Conservation (phyloP, 2,329 filamentous ascomycete species). For the Chaetomiaceae sp. region DNA sequence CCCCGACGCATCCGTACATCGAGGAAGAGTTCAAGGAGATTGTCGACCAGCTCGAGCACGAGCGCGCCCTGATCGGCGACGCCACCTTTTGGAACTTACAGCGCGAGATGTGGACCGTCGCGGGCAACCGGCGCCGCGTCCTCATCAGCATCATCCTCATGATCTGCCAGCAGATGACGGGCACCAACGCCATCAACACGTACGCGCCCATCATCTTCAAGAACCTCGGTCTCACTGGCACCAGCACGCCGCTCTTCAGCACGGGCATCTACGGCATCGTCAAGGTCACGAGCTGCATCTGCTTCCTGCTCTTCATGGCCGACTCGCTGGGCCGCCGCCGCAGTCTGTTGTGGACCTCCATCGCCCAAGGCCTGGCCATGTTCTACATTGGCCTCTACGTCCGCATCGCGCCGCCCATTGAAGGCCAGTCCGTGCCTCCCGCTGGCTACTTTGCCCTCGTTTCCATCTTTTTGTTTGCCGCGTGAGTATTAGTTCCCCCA, state of each 20-base stretch:
- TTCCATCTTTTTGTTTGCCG: constrained; percentile 60
- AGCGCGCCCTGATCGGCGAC: constrained; percentile 52
- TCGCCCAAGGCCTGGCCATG: constrained; percentile 57
- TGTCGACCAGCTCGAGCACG: constrained; percentile 55
- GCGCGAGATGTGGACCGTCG: constrained; percentile 58
- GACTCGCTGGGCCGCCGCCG: constrained; percentile 56
- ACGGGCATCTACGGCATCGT: constrained; percentile 61
- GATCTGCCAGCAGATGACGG: constrained; percentile 69
- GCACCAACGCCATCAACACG: constrained; percentile 32
- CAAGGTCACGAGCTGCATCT: constrained; percentile 53
- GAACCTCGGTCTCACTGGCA: constrained; percentile 38
- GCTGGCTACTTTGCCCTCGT: constrained; percentile 62
- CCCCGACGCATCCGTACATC: constrained; percentile 49
- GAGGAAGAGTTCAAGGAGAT: constrained; percentile 58
- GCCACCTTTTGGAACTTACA: constrained; percentile 52
- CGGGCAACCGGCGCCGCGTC: constrained; percentile 36
- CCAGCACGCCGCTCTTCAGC: constrained; percentile 50
- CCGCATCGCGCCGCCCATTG: constrained; percentile 49
- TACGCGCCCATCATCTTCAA: constrained; percentile 34
- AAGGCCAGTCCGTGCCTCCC: constrained; percentile 45
- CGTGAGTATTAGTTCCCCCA: constrained; percentile 19
- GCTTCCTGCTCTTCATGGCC: constrained; percentile 56
- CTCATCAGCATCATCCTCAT: constrained; percentile 49
- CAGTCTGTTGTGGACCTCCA: constrained; percentile 55
- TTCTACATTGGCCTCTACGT: constrained; percentile 64